These are phyloP conservation scores for Pseudogymnoascus sp. DNA, from an alignment of 2,329 filamentous ascomycete species.

Conservation along the genomic window DNA sequence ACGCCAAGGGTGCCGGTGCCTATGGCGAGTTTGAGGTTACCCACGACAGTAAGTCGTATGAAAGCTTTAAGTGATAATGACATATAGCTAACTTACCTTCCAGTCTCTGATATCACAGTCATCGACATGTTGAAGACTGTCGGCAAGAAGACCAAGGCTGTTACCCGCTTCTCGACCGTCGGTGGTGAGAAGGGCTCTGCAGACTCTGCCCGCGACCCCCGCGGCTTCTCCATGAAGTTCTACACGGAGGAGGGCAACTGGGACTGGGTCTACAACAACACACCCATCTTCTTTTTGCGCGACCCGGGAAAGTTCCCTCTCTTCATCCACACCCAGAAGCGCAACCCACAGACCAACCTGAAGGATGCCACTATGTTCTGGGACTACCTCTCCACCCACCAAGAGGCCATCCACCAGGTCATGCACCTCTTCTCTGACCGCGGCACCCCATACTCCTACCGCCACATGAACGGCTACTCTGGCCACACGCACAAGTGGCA, in stretches of 20 bases:
- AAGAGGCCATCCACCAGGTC: constrained; percentile 55
- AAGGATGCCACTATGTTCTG: constrained; percentile 49
- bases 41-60: constrained; percentile 27
- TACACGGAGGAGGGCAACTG: constrained; percentile 64
- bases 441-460: constrained; percentile 57
- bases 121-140: constrained; percentile 44
- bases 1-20: constrained; percentile 48
- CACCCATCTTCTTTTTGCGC: constrained; percentile 68
- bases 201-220: constrained; percentile 60
- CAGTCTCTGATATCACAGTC: constrained; percentile 33
- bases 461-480: constrained; percentile 62
- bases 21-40: constrained; percentile 19
- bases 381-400: constrained; percentile 46
- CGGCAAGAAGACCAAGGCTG: constrained; percentile 62
- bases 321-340: constrained; percentile 73
- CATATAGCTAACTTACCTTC: constrained; percentile 52
- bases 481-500: constrained; percentile 62
- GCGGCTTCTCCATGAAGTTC: constrained; percentile 65
- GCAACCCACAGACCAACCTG: constrained; percentile 64
- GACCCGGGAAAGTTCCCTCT: constrained; percentile 69
- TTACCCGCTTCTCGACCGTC: constrained; percentile 65
- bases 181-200: constrained; percentile 62
- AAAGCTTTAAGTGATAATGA: constrained; percentile 43
- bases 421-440: constrained; percentile 62
- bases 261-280: constrained; percentile 73